Percentiles rank a stretch among this genome's conserved stretches.
Conservation (phyloP, 805 yeast genomes). For the Naumovozyma dairenensis region DNA sequence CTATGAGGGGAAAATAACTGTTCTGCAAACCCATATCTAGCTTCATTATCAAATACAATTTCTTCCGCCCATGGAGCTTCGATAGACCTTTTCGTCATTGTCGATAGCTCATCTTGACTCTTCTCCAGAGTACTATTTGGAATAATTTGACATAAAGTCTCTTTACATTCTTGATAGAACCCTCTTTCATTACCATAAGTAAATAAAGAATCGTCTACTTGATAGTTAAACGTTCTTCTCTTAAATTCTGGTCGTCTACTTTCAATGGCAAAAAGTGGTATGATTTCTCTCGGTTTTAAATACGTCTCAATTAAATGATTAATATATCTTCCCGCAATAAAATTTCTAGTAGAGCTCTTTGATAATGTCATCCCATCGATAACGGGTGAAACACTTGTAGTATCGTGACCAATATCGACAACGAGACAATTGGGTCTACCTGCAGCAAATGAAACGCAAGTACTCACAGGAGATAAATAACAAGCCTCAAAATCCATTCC, state of each 20-base stretch:
- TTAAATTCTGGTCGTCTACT: conserved; percentile 26
- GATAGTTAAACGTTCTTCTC: conserved; percentile 17
- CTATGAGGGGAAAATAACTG: conserved; percentile 57
- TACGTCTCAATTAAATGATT: conserved; percentile 22
- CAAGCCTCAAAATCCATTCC: conserved; percentile 66
- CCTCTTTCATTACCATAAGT: conserved; percentile 44
- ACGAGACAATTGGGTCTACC: conserved; percentile 82
- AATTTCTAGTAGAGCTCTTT: conserved; percentile 60
- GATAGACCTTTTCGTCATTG: conserved; percentile 37
- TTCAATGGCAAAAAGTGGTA: conserved; percentile 27
- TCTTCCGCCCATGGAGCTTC: conserved; percentile 74
- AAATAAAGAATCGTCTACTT: conserved; percentile 40
- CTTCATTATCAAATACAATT: conserved; percentile 47
- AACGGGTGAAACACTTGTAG: conserved; percentile 68
- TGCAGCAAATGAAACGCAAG: conserved; percentile 78
- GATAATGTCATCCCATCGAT: conserved; percentile 71
- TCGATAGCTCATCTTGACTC: conserved; percentile 19
- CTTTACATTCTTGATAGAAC: conserved; percentile 66
- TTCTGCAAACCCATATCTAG: conserved; percentile 55
- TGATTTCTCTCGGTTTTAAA: conserved; percentile 27
- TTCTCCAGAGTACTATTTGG: conserved; percentile 17
- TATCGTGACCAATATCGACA: conserved; percentile 78
- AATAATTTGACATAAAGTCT: conserved; percentile 46
- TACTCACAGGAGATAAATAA: conserved; percentile 72
- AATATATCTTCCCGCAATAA: conserved; percentile 62